Evolutionary conservation across 257 asterid species (phyloP), one percentile per base, ranked within the genome.

Genomic region (Solanum rostratum): DNA sequence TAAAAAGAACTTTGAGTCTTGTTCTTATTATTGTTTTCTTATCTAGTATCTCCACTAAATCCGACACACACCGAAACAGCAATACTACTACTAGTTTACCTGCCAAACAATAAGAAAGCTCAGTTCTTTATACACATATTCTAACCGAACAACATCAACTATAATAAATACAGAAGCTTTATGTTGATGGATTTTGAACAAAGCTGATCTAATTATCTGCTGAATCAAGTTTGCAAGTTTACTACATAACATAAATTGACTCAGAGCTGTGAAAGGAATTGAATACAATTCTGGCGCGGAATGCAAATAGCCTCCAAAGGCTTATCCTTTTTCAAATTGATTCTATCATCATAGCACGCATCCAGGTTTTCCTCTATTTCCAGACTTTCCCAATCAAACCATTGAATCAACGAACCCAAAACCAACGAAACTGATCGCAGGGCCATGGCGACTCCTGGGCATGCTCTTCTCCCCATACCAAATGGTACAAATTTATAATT

Each of bases 391-490:
- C 92, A 91, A 13, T 92, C 89, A 70, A 91, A 89, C 80, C 96
- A 92, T 79, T 92, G 96, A 33, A 92, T 80, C 18, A 90, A 70
- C 1, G 88, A 86, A 20, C 92, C 96, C 79, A 91, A 29, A 3
- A 88, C 92, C 89, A 92, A 59, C 0, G 89, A 83, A 15, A 88
- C 88, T 10, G 86, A 83, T 9, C 91, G 78, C 55, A 90, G 10
- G 6, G 88, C 93, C 89, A 92, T 81, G 7, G 49, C 83, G 7
- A 86, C 83, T 60, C 93, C 97, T 1, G 95, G 93, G 57, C 93
- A 93, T 0, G 93, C 90, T 84, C 97, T 85, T 68, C 97, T 88
- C 37, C 97, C 97, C 59, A 84, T 55, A 39, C 93, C 95, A 55
- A 93, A 93, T 2, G 97, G 92, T 52, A 91, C 50, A 24, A 89